Evolutionary conservation across 2,329 filamentous ascomycete species (phyloP), one percentile per base, ranked within the genome.

Genomic region (Chrysosporium keratinophilum): DNA sequence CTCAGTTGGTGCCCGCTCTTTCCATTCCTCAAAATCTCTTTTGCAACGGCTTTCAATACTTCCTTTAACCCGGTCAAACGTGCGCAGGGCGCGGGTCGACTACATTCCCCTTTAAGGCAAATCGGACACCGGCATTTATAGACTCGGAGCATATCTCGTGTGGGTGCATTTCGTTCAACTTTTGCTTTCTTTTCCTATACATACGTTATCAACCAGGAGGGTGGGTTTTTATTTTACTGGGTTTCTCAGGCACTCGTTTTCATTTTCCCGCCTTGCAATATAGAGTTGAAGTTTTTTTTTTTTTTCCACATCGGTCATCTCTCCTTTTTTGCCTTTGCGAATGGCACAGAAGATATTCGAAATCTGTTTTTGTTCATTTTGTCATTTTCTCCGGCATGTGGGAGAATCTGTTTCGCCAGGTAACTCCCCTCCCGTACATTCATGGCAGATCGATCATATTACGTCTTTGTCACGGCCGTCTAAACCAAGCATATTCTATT

Each of bases 111-210:
- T 47, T 44, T 49, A 50, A 35, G 48, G 39, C 39, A 51, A 53
- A 59, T 52, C 53, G 56, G 57, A 57, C 39, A 57, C 54, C 51
- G 34, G 50, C 50, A 56, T 55, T 59, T 54, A 60, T 60, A 60
- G 58, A 60, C 57, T 58, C 44, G 57, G 58, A 54, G 58, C 57
- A 58, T 58, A 54, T 57, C 41, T 53, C 19, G 23, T 44, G 53
- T 55, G 53, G 46, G 54, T 46, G 49, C 49, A 46, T 56, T 37
- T 56, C 39, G 39, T 51, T 43, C 39, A 35, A 42, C 20, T 19
- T 43, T 19, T 9, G 11, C 47, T 39, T 47, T 31, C 40, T 40
- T 39, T 52, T 40, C 37, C 41, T 44, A 34, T 46, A 54, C 41
- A 50, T 56, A 50, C 52, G 37, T 54, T 51, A 31, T 51, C 34